Evolutionary conservation across 2,329 filamentous ascomycete species (phyloP), one percentile per base, ranked within the genome.

Genomic region (Hymenoscyphus linearis): DNA sequence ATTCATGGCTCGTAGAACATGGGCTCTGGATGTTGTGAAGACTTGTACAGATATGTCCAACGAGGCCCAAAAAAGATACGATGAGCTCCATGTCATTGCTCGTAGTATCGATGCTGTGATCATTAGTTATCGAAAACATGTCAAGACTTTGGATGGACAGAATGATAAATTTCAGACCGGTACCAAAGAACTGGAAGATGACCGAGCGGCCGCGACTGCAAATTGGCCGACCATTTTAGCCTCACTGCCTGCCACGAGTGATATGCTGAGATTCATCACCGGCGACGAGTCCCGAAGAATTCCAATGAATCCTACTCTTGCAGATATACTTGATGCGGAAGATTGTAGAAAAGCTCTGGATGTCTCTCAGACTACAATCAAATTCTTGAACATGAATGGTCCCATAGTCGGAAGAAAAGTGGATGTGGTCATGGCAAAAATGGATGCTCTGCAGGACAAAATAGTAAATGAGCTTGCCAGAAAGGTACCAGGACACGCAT

Each of bases 71-170:
- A 81, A 86, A 60, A 83, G 90, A 66, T 89, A 91, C 71, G 79
- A 80, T 58, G 89, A 93, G 74, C 87, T 89, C 71, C 84, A 87
- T 55, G 85, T 90, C 58, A 92, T 96, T 73, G 81, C 91, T 71
- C 86, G 87, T 64, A 93, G 89, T 61, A 82, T 96, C 55, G 87
- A 91, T 65, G 90, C 95, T 27, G 95, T 93, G 6, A 86, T 96
- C 25, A 87, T 88, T 65, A 99, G 97, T 69, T 82, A 93, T 60
- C 87, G 92, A 69, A 83, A 85, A 18, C 90, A 91, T 71, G 82
- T 93, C 59, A 87, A 85, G 66, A 82, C 81, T 52, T 80, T 91
- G 64, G 87, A 92, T 69, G 83, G 86, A 62, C 91, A 89, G 71
- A 87, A 88, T 69, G 76, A 78, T n/a, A 86, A 89, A 61, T 76